Evolutionary conservation across 2,329 filamentous ascomycete genomes (phyloP), one percentile per base, ranked within the genome.

Genomic region (Rhynchosporium graminicola): DNA sequence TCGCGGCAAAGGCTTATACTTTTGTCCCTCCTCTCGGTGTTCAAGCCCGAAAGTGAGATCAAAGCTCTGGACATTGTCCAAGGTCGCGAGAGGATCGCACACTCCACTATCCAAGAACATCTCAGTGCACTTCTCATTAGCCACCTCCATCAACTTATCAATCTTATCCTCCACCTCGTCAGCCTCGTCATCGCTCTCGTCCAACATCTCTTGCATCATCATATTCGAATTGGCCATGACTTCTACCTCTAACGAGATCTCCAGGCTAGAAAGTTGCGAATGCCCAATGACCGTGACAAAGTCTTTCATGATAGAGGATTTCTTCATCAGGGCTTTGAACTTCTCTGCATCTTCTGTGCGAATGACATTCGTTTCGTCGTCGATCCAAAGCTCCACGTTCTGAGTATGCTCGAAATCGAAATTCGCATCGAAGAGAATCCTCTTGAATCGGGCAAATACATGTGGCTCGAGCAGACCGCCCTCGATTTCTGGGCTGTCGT

Each of bases 401-500:
- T 60, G 56, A 6, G 63, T 63, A 36, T 58, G 45, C 29, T 57
- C 45, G 6, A 54, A 51, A 15, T 62, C 63, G n/a, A 67, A 65
- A 40, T 54, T 33, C 9, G 61, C 56, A 33, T 62, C 61, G 28
- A 68, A 63, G 28, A 43, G 29, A 26, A 68, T 40, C 36, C 61
- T 67, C 51, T 63, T 52, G 40, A 68, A 68, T 46, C 58, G 58
- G 15, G 67, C 60, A 50, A 68, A 66, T 5, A 66, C 61, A n/a
- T 68, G 67, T 45, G 67, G 67, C 15, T 68, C 63, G 58, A 67
- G 50, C 13, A 45, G n/a, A 8, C 67, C 67, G 5, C 28, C 20
- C 38, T 56, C 10, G 5, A 51, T 46, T 15, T 31, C 20, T 1
- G 36, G n/a, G 10, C 36, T 50, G 36, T 62, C 38, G 26, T 68